phyloP scores from a whole-genome alignment of 805 yeast species.

The Jamesozyma spencerorum region DNA sequence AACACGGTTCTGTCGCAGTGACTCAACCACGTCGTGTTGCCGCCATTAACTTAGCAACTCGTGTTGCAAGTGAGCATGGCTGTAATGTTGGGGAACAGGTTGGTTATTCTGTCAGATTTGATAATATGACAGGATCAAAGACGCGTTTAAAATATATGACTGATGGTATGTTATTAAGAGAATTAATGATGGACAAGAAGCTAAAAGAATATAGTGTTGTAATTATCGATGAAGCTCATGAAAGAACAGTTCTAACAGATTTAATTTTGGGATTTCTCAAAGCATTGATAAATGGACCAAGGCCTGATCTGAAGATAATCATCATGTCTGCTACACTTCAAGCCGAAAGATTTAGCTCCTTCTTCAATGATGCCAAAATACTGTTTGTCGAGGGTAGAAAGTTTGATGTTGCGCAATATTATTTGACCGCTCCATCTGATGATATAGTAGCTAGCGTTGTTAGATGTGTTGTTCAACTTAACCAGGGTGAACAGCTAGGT shows the following conservation, averaged over 20 bases:
- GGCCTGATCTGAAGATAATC: slow-evolving; percentile 56
- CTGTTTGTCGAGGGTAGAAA: slow-evolving; percentile 83
- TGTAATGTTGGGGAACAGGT: slow-evolving; percentile 68
- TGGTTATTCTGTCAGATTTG: slow-evolving; percentile 90
- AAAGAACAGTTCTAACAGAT: slow-evolving; percentile 87
- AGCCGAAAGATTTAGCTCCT: slow-evolving; percentile 68
- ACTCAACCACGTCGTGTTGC: slow-evolving; percentile 98
- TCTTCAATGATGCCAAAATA: slow-evolving; percentile 74
- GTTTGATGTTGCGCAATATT: slow-evolving; percentile 70
- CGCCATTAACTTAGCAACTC: slow-evolving; percentile 83
- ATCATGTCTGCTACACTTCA: slow-evolving; percentile 97
- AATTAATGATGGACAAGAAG: slow-evolving; percentile 65
- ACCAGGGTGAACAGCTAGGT: slow-evolving; percentile 68
- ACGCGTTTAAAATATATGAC: slow-evolving; percentile 82
- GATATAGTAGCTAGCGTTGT: slow-evolving; percentile 78
- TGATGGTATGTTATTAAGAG: slow-evolving; percentile 95
- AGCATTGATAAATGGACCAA: slow-evolving; percentile 40
- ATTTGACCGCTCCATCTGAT: slow-evolving; percentile 53
- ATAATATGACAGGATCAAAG: slow-evolving; percentile 48
- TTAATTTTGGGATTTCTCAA: slow-evolving; percentile 82
- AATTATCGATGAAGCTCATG: slow-evolving; percentile 95
- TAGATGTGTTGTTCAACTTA: slow-evolving; percentile 67
- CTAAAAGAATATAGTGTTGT: slow-evolving; percentile 63
- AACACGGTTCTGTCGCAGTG: slow-evolving; percentile 61
- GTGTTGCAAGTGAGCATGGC: slow-evolving; percentile 87